A percentile compares a stretch with the other conserved stretches of the same genome.
Evolutionary conservation across 305 asterid species (phyloP).

Genomic region (Petunia hybrid): DNA sequence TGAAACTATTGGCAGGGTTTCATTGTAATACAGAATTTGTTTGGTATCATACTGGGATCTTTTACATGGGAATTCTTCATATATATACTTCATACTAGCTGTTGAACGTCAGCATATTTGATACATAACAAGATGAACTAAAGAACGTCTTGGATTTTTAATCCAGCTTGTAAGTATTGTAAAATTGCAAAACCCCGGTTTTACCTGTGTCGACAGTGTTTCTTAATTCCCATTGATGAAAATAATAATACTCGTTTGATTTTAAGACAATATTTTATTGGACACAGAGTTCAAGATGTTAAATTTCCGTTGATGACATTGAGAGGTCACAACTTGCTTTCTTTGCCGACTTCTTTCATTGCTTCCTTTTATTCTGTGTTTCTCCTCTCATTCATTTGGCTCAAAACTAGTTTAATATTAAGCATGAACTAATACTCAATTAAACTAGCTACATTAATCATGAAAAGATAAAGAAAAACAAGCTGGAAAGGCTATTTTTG

Average conservation of each 20-base stretch:
- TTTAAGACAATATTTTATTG: not conserved
- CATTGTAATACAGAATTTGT: not conserved
- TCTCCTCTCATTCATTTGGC: no score
- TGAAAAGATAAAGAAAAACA: no score
- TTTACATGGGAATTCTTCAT: not conserved
- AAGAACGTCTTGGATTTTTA: conserved; percentile 16
- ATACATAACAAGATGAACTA: not conserved
- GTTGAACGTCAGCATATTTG: not conserved
- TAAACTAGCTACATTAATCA: no score
- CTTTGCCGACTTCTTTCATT: no score
- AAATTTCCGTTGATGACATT: not conserved
- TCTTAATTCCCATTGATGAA: not conserved
- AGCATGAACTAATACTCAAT: no score
- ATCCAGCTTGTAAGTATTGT: not conserved
- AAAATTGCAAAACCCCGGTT: not conserved
- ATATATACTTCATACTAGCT: not conserved
- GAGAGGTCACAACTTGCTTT: no score
- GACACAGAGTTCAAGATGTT: not conserved
- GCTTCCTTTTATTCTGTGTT: no score
- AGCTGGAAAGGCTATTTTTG: no score
- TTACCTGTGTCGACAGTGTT: not conserved
- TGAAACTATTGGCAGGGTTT: conserved; percentile 18
- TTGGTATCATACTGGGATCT: not conserved
- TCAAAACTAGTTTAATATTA: no score
- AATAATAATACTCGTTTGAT: not conserved